A percentile compares a stretch with the other conserved stretches of the same genome.
Conservation (phyloP, 1,139 yeast species). For the Geotrichum aggregatum region DNA sequence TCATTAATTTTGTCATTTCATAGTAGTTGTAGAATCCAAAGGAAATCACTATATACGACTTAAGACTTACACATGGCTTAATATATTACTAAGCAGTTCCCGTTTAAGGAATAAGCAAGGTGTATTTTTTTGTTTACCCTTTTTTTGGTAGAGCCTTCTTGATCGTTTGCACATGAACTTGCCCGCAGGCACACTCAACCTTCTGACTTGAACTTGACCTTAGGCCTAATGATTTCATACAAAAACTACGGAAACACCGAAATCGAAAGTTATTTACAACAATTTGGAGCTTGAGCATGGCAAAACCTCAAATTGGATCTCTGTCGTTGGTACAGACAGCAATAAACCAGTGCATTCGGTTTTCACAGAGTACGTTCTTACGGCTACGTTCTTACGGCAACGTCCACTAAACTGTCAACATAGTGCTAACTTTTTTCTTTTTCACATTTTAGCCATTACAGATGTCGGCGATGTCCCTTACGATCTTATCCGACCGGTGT, state of each 20-base stretch:
- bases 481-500: constrained; percentile 27
- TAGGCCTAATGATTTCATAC: too few species aligned
- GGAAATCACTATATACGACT: too few species aligned
- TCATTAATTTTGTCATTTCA: not conserved
- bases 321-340: constrained; percentile 15
- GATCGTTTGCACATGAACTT: not conserved
- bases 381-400: too few species aligned
- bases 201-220: too few species aligned
- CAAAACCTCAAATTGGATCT: constrained; percentile 11
- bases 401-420: constrained; percentile 22
- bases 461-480: constrained; percentile 32
- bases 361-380: constrained; percentile 14
- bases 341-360: constrained; percentile 11
- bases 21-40: not conserved
- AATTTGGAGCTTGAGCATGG: too few species aligned
- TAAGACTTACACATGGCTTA: too few species aligned
- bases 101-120: too few species aligned
- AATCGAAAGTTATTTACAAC: not conserved
- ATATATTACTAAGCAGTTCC: too few species aligned
- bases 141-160: not conserved
- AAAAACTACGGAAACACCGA: too few species aligned
- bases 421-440: constrained; percentile 20
- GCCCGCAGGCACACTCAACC: not conserved
- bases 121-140: too few species aligned
- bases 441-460: constrained; percentile 19